Evolutionary conservation across 345 rosid species (phyloP), one percentile per base, ranked within the genome.

Genomic region (Microcos paniculata): DNA sequence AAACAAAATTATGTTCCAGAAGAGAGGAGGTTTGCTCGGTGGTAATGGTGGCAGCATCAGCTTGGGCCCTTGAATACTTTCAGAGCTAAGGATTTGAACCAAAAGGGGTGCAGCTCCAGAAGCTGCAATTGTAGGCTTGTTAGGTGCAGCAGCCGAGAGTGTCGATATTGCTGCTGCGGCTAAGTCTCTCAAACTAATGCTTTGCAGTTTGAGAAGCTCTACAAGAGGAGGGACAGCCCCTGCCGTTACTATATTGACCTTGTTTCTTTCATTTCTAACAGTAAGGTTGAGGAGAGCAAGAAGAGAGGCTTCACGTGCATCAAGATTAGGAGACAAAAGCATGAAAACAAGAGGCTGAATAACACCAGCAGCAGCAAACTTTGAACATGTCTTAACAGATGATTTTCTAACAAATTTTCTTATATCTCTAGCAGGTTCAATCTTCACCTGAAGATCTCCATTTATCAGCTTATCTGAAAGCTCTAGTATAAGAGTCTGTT

Each of bases 281-380:
- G 93, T 90, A 65, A 91, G 92, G 76, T 89, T 91, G 80, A 91
- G 93, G 68, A 91, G 93, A 30, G 93, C 96, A 26, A 91, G 90
- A 69, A 91, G 92, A 64, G 93, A 89, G 69, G 93, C 85, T 62
- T 88, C 88, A 21, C n/a, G n/a, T n/a, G n/a, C n/a, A n/a, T n/a
- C n/a, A n/a, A n/a, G n/a, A n/a, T n/a, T n/a, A n/a, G n/a, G 78
- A 48, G 90, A 88, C 63, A 81, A 42, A 40, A 91, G 96, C 93
- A 89, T 88, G 42, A 81, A 74, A 33, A 91, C 86, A 43, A 91
- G 88, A 8, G 96, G 96, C 58, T 86, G 88, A 56, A 91, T 88
- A 23, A 91, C 93, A 1, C 96, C 93, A 30, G 92, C 88, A 42
- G 91, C 88, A 8, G 89, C 93, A 72, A 91, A 87, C 64, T 78